phyloP scores from a whole-genome alignment of 768 basidiomycete genomes.

The Lactarius akahatsu region DNA sequence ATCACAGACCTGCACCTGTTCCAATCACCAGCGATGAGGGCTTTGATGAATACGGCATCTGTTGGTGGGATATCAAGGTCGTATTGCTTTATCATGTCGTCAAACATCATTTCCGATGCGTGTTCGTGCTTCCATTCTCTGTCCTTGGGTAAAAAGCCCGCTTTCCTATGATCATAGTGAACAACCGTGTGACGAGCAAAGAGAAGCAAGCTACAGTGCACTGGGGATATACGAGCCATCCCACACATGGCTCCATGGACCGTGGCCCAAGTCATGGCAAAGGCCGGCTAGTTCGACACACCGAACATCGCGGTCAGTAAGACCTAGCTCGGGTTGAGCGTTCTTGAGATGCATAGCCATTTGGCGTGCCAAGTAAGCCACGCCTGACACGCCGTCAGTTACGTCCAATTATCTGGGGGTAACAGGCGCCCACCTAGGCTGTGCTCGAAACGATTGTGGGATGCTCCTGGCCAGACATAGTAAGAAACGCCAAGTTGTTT shows the following conservation, averaged over 20 bases:
- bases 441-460: constrained; percentile 84
- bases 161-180: constrained; percentile 9
- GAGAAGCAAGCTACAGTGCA: constrained; percentile 50
- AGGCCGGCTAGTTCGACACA: constrained; percentile 81
- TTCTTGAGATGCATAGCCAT: constrained; percentile 57
- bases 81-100: constrained; percentile 60
- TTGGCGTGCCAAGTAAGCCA: constrained; percentile 67
- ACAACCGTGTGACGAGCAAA: not conserved
- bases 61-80: constrained; percentile 46
- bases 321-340: constrained; percentile 59
- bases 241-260: constrained; percentile 87
- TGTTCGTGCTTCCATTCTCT: constrained; percentile 72
- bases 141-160: constrained; percentile 33
- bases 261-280: constrained; percentile 85
- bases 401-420: not conserved
- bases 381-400: constrained; percentile 50
- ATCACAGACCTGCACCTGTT: constrained; percentile 48
- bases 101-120: constrained; percentile 82
- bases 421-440: constrained; percentile 54
- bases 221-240: constrained; percentile 68
- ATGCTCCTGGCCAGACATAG: constrained; percentile 74
- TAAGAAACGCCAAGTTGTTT: constrained; percentile 80
- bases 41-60: constrained; percentile 67
- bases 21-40: constrained; percentile 68
- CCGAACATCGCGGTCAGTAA: constrained; percentile 67